Percentiles rank a stretch among this genome's conserved stretches.
phyloP scores from a whole-genome alignment of 345 rosid species.

The Punica granatum region DNA sequence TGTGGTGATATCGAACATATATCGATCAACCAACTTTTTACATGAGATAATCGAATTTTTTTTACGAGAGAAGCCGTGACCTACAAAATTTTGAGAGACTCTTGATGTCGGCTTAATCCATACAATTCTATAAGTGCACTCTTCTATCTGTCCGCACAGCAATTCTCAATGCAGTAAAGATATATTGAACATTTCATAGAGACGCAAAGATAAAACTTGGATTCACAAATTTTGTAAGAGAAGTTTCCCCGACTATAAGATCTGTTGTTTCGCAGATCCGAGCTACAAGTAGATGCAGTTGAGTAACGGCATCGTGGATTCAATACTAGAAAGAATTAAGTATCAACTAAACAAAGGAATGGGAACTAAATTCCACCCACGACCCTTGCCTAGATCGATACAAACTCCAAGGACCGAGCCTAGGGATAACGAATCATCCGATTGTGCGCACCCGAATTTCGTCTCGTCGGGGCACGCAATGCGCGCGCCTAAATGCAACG shows the following conservation, averaged over 20 bases:
- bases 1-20: too few relatives aligned
- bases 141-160: constrained; percentile 55
- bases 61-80: neutral
- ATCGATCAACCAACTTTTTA: neutral
- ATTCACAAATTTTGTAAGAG: constrained; percentile 29
- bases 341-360: too few relatives aligned
- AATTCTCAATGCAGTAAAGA: neutral
- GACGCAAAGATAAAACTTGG: neutral
- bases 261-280: constrained; percentile 64
- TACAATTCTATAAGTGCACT: constrained; percentile 46
- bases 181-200: neutral
- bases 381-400: too few relatives aligned
- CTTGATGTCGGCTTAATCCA: constrained; percentile 75
- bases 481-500: too few relatives aligned
- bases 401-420: too few relatives aligned
- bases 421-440: too few relatives aligned
- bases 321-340: too few relatives aligned
- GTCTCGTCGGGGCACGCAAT: too few relatives aligned
- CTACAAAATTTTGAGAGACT: neutral
- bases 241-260: too few relatives aligned
- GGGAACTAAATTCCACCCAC: too few relatives aligned
- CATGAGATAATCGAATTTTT: too few relatives aligned
- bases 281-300: constrained; percentile 34
- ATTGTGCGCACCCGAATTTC: too few relatives aligned
- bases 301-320: constrained; percentile 13